Conservation (phyloP, 2,329 filamentous ascomycete genomes). For the Fusarium chuoi region DNA sequence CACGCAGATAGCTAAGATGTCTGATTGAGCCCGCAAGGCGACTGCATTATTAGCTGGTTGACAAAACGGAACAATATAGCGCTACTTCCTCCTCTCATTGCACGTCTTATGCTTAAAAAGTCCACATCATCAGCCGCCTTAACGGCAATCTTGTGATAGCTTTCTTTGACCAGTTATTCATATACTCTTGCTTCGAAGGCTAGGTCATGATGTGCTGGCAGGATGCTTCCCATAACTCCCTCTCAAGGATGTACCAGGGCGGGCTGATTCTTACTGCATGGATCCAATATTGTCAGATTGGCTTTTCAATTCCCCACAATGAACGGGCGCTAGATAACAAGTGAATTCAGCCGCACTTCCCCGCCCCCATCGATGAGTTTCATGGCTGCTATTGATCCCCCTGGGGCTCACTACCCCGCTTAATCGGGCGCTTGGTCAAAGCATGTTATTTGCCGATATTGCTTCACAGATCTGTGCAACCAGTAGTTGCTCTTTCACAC, state of each 20-base stretch:
- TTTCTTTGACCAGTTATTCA: rapidly evolving
- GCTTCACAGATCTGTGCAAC: neutral
- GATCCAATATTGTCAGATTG: neutral
- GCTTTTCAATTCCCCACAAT: neutral
- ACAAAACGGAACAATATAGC: too few relatives aligned
- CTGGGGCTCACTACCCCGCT: too few relatives aligned
- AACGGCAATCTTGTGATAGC: rapidly evolving
- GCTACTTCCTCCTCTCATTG: rapidly evolving
- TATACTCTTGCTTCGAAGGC: too few relatives aligned
- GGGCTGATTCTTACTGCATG: neutral
- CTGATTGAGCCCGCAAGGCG: too few relatives aligned
- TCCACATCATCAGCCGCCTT: too few relatives aligned
- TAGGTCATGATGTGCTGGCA: too few relatives aligned
- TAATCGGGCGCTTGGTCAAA: too few relatives aligned
- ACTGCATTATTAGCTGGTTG: rapidly evolving
- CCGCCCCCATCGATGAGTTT: neutral
- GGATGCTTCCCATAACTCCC: rapidly evolving
- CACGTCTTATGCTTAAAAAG: too few relatives aligned
- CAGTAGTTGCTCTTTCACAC: neutral
- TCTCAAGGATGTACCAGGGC: neutral
- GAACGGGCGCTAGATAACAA: neutral
- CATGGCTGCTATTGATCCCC: neutral
- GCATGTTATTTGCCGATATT: neutral
- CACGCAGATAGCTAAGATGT: too few relatives aligned
- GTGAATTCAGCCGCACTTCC: neutral